Base-by-base conservation (phyloP, 2,329 filamentous ascomycete genomes). In the Phyllosticta citrichinensis region DNA sequence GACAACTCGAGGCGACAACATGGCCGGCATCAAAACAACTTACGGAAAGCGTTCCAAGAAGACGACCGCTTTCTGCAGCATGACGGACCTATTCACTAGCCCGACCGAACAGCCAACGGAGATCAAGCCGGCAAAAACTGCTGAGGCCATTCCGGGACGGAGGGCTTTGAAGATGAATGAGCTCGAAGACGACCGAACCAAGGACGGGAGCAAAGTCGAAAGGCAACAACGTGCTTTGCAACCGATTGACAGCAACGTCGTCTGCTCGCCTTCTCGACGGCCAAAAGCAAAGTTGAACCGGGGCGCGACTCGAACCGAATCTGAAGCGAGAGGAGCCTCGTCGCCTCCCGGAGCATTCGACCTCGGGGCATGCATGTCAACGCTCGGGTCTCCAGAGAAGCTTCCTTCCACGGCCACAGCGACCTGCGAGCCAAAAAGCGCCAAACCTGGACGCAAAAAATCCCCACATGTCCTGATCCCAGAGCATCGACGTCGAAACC, bases 1-100 rank as follows among this genome's bases (percentile, higher is more conserved):
- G 22, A 22, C 12, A 14, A 40, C 22, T 47, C 33, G 17, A 22
- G n/a, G 2, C 50, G 17, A 50, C 19, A 55, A 12, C 22, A 60
- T 62, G 60, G 55, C 60, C 4, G 55, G 55, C 51, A 17, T 53
- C 3, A 62, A 58, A 25, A 51, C 53, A 4, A 55, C 53, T 8
- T 62, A 62, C 24, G 60, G 60, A 14, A 62, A 58, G 52, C 51
- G 30, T 5, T 56, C 60, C 8, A 62, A 62, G 22, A n/a, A 24
- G 5, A 51, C 9, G 11, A 17, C 51, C 27, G 24, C 55, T 10
- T 62, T 62, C 51, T 20, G 50, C 19, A 8, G 47, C 50, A 53
- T 52, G 47, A 33, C 55, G n/a, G 35, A 25, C 33, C 25, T 62
- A 51, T 62, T 50, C 50, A 57, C 60, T 5, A 62, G 60, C 51